Evolutionary conservation across 129 eudicot species (phyloP).

Genomic region (Lactuca saligna): DNA sequence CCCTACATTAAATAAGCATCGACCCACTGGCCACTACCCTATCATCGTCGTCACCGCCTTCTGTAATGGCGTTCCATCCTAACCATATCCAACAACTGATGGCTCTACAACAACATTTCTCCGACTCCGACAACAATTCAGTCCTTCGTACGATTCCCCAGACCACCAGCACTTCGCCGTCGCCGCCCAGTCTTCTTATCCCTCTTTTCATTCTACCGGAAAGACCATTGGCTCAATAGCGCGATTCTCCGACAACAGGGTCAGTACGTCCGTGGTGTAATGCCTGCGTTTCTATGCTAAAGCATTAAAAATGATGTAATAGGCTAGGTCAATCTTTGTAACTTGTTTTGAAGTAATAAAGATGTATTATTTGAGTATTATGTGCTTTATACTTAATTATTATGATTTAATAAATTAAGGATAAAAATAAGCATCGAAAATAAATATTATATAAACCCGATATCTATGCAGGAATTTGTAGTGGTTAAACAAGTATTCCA

Average conservation of each 20-base stretch:
- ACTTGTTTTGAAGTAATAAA: no score
- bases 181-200: constrained; percentile 30
- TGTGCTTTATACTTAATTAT: no score
- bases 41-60: not conserved
- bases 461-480: no score
- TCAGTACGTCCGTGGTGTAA: constrained; percentile 42
- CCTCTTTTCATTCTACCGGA: constrained; percentile 34
- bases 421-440: no score
- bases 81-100: constrained; percentile 57
- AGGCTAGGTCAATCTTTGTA: no score
- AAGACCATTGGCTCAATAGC: constrained; percentile 68
- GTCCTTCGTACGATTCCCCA: constrained; percentile 41
- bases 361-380: no score
- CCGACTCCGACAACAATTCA: constrained; percentile 43
- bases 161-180: constrained; percentile 33
- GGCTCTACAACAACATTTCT: constrained; percentile 53
- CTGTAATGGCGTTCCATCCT: constrained; percentile 50
- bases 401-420: no score
- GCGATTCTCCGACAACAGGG: constrained; percentile 61
- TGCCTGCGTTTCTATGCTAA: no score
- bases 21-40: not conserved
- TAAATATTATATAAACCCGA: no score
- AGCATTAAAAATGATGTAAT: no score
- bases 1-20: no score
- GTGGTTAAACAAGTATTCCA: no score